phyloP scores from a whole-genome alignment of 441 rosid species.

The Jatropha multifida region DNA sequence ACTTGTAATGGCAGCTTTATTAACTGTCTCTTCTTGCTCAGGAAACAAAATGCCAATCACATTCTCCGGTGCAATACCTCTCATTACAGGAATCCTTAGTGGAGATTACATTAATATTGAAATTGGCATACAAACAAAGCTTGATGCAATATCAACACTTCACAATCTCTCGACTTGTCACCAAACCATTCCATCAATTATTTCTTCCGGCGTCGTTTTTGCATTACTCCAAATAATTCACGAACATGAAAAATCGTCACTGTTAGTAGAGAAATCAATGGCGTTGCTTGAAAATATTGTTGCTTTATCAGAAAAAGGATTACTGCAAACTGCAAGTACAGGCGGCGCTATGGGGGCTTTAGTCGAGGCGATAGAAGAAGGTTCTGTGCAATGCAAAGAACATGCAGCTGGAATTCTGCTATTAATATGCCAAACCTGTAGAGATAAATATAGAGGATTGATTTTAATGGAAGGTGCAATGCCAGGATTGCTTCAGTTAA shows the following conservation, averaged over 20 bases:
- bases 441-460: slow-evolving; percentile 61
- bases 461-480: slow-evolving; percentile 72
- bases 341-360: slow-evolving; percentile 46
- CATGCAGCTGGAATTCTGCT: slow-evolving; percentile 67
- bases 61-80: slow-evolving; percentile 51
- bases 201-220: slow-evolving; percentile 47
- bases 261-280: slow-evolving; percentile 55
- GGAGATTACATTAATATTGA: not conserved
- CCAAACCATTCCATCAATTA: slow-evolving; percentile 48
- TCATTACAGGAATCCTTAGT: slow-evolving; percentile 41
- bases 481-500: slow-evolving; percentile 78
- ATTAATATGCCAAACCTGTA: slow-evolving; percentile 47
- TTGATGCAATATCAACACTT: slow-evolving; percentile 66
- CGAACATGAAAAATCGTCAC: slow-evolving; percentile 41
- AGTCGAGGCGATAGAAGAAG: slow-evolving; percentile 77
- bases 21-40: slow-evolving; percentile 67
- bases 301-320: slow-evolving; percentile 39
- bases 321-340: slow-evolving; percentile 29
- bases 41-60: slow-evolving; percentile 61
- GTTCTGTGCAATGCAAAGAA: slow-evolving; percentile 63
- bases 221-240: slow-evolving; percentile 50
- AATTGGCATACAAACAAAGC: slow-evolving; percentile 43
- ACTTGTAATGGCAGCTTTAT: slow-evolving; percentile 49
- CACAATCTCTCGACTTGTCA: slow-evolving; percentile 73
- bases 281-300: slow-evolving; percentile 52